Evolutionary conservation across 257 asterid species (phyloP).

Genomic region (Scutellaria baicalensis): DNA sequence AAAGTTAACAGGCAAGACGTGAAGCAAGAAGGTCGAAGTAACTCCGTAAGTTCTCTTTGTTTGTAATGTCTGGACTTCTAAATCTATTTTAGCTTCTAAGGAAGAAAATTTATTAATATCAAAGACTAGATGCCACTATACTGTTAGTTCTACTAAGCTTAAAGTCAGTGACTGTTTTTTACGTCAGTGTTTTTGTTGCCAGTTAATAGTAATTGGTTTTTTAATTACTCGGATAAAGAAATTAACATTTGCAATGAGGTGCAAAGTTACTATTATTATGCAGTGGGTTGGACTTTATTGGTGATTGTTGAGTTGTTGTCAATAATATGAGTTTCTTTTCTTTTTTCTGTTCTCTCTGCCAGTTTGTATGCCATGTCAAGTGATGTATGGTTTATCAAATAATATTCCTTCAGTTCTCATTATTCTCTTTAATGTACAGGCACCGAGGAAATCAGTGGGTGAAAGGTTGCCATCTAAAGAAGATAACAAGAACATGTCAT

Average conservation of each 20-base stretch:
- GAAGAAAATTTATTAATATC: not conserved
- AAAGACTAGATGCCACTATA: not conserved
- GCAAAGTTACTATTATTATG: not conserved
- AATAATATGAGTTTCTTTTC: not conserved
- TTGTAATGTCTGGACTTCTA: not conserved
- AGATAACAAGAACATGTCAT: slow-evolving; percentile 38
- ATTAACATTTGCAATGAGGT: not conserved
- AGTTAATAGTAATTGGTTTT: too few species aligned
- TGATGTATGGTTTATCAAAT: slow-evolving; percentile 3
- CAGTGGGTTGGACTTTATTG: not conserved
- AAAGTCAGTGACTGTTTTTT: not conserved
- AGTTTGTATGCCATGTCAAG: not conserved
- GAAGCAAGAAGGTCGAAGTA: slow-evolving; percentile 61
- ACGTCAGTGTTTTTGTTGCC: not conserved
- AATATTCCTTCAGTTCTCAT: slow-evolving; percentile 2
- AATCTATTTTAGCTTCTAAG: not conserved
- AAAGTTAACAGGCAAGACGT: slow-evolving; percentile 51
- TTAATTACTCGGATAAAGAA: too few species aligned
- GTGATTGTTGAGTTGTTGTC: not conserved
- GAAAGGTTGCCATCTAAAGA: slow-evolving; percentile 60
- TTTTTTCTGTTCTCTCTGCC: not conserved
- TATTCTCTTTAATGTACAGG: slow-evolving; percentile 33
- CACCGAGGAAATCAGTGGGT: slow-evolving; percentile 67
- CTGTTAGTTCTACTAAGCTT: not conserved
- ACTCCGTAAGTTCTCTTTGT: slow-evolving; percentile 53